Base-by-base conservation (phyloP, 2,329 filamentous ascomycete species). In the Colletotrichum caudatum region DNA sequence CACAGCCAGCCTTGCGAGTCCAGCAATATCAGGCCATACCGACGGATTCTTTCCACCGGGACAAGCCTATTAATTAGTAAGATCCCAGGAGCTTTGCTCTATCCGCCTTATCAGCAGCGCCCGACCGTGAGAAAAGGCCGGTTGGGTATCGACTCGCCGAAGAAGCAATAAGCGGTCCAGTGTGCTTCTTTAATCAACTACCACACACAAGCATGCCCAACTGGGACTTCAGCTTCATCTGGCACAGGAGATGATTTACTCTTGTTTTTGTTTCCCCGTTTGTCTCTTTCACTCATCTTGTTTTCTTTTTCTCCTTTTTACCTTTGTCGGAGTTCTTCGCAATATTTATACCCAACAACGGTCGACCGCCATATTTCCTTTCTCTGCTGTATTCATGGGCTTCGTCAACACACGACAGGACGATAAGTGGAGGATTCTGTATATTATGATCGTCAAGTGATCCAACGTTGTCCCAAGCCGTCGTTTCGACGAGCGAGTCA, bases 271-370 rank as follows among this genome's bases (percentile, higher is more conserved):
- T 53, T 66, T 66, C 35, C 29, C 29, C 33, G 39, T n/a, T 57
- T n/a, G 26, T 59, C 51, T 53, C 20, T 48, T 64, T 57, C n/a
- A 44, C 18, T 61, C 48, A 58, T 48, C n/a, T 51, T 9, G 8
- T 20, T 44, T 18, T 51, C 20, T 37, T 56, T 37, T 26, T 58
- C 7, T 20, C 12, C 29, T 11, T 51, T 33, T 37, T 56, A 56
- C 46, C 23, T 41, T 62, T 51, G 59, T 62, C 14, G 62, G 64
- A 61, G 53, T 71, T 73, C 50, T 50, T 39, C 60, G 65, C 39
- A 71, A 64, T 58, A 69, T 46, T 26, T 69, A 71, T 71, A 71
- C 69, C 69, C 69, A 71, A 69, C 48, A 56, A 69, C 59, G 26
- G 59, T 69, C 53, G 65, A 50, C 46, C 46, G 69, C 69, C 69